Conservation (phyloP, 768 basidiomycete genomes). For the Boletus sp. region DNA sequence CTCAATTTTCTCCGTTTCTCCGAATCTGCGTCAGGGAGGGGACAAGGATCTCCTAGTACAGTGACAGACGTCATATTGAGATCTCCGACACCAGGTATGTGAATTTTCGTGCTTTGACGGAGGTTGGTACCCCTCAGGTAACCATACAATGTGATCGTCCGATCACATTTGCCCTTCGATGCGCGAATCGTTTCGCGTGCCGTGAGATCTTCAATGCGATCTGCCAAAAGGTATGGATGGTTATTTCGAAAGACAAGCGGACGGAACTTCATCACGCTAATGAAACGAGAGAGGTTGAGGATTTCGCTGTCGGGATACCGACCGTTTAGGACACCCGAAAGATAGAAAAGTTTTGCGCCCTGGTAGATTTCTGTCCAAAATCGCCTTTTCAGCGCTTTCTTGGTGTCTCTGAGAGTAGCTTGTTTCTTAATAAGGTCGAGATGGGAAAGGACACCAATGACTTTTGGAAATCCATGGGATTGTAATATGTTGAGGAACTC, state of each 20-base stretch:
- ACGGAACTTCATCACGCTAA: slow-evolving; percentile 97
- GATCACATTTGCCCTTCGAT: slow-evolving; percentile 84
- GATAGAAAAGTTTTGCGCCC: slow-evolving; percentile 97
- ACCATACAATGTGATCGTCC: slow-evolving; percentile 92
- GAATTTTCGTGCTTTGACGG: slow-evolving; percentile 71
- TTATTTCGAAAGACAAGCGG: slow-evolving; percentile 93
- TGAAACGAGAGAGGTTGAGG: slow-evolving; percentile 92
- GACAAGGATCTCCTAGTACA: slow-evolving; percentile 90
- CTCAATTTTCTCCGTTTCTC: slow-evolving; percentile 91
- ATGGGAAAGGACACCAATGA: slow-evolving; percentile 93
- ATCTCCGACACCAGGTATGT: slow-evolving; percentile 95
- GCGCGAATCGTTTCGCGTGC: slow-evolving; percentile 76
- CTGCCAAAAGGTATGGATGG: slow-evolving; percentile 92
- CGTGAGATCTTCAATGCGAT: slow-evolving; percentile 93
- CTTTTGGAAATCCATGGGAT: slow-evolving; percentile 97
- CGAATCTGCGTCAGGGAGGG: slow-evolving; percentile 84
- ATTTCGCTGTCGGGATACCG: slow-evolving; percentile 97
- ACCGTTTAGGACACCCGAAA: slow-evolving; percentile 94
- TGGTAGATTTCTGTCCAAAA: slow-evolving; percentile 99
- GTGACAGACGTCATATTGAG: slow-evolving; percentile 71
- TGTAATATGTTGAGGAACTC: slow-evolving; percentile 98
- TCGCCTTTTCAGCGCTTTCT: slow-evolving; percentile 93
- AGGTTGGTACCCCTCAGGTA: slow-evolving; percentile 91
- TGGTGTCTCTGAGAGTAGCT: slow-evolving; percentile 79
- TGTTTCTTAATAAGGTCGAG: slow-evolving; percentile 96